phyloP scores from a whole-genome alignment of 2,329 filamentous ascomycete genomes.

The Trichoderma cornu-damae region DNA sequence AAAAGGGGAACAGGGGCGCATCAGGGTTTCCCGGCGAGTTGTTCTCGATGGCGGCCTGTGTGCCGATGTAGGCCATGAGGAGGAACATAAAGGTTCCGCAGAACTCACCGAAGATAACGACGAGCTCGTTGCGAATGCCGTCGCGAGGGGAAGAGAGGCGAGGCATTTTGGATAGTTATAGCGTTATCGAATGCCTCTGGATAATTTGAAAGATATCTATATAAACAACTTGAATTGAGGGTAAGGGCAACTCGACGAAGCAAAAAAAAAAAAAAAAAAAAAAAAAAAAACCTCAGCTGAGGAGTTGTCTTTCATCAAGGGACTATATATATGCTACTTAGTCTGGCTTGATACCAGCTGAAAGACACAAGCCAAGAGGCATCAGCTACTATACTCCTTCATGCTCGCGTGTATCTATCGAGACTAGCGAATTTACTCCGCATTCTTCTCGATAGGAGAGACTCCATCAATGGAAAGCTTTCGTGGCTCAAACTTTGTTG shows the following conservation, averaged over 20 bases:
- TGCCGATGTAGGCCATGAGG: constrained; percentile 39
- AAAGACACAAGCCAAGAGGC: too few relatives aligned
- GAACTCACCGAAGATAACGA: constrained; percentile 42
- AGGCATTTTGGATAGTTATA: neutral
- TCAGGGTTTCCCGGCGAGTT: constrained; percentile 27
- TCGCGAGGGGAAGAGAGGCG: neutral
- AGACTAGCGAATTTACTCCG: neutral
- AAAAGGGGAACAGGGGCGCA: constrained; percentile 31
- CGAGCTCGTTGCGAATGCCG: constrained; percentile 6
- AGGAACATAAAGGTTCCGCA: constrained; percentile 52
- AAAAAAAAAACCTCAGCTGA: neutral
- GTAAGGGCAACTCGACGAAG: too few relatives aligned
- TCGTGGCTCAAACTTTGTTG: neutral
- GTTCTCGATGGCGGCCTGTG: constrained; percentile 35
- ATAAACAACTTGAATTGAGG: neutral
- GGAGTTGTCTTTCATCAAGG: too few relatives aligned
- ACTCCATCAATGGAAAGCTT: neutral
- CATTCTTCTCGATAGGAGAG: neutral
- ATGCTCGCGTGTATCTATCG: neutral
- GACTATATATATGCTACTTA: neutral
- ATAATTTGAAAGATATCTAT: neutral
- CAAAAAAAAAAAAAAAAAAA: neutral
- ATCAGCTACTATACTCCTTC: too few relatives aligned
- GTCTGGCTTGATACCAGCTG: neutral
- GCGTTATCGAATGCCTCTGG: neutral